Base-by-base conservation (phyloP, 2,329 filamentous ascomycete species). In the Cephalotrichum gorgonifer region DNA sequence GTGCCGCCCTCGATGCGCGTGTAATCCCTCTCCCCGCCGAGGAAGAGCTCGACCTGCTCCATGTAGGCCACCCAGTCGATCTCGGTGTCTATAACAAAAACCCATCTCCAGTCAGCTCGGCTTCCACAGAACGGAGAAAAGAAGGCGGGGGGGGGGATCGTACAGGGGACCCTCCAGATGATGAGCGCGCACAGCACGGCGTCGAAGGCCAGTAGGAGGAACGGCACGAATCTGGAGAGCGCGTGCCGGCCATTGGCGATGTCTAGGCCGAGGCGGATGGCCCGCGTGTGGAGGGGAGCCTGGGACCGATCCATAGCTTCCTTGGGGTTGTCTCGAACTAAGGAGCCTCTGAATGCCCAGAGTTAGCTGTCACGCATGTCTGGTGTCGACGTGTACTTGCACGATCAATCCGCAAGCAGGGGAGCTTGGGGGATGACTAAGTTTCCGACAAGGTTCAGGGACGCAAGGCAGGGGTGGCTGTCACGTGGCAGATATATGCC, bases 31-130 rank as follows among this genome's bases (percentile, higher is more conserved):
- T 97, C 90, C 60, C 93, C 93, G 17, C 79, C 74, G 43, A 90
- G 70, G 60, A 85, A 93, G 57, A 90, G 82, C 38, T 77, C 69
- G 42, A 97, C 75, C 61, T 98, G 93, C 63, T 96, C 78, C 90
- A 98, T 97, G 66, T 98, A 98, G 1, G 93, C 88, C 51, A 76
- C 78, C 91, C 91, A 98, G 68, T 98, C 93, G 60, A 98, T 98
- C 66, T 98, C 93, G 41, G 93, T 98, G 64, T 98, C 93, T 76
- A 56, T 41, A 17, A 20, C 12, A 20, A n/a, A n/a, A 31, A 7
- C n/a, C 35, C n/a, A 9, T 3, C 3, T 39, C 12, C 20, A 20
- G 15, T 15, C 8, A 4, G 30, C 35, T 11, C 47, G 23, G 3
- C 7, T 3, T 20, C n/a, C 4, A 15, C 6, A n/a, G 9, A 38